phyloP scores from a whole-genome alignment of 2,329 filamentous ascomycete genomes.

The Fusarium lateritium region DNA sequence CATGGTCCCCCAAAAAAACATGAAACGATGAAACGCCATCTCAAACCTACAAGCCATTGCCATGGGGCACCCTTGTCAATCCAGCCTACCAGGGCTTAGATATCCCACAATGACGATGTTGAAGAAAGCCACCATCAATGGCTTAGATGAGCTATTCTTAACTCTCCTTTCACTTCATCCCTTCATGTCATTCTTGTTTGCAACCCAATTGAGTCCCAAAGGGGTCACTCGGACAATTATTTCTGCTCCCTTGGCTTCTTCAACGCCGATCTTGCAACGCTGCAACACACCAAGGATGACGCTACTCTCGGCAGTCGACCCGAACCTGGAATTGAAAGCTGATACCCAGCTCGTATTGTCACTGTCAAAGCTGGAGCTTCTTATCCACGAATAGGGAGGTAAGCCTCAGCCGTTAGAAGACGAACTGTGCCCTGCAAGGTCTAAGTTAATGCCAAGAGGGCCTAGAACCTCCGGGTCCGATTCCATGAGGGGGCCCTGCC shows the following conservation, averaged over 20 bases:
- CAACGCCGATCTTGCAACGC: conserved; percentile 33
- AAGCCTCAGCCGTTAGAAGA: conserved; percentile 8
- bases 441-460: conserved; percentile 35
- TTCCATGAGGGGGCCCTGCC: conserved; percentile 20
- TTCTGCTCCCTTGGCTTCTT: conserved; percentile 1
- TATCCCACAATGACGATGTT: conserved; percentile 18
- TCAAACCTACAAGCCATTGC: conserved; percentile 36
- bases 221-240: conserved; percentile 16
- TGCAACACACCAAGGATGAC: conserved; percentile 18
- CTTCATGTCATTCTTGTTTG: conserved; percentile 7
- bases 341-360: background rate
- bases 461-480: conserved; percentile 31
- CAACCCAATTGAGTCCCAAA: conserved; percentile 31
- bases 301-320: conserved; percentile 42
- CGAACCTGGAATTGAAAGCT: conserved; percentile 1
- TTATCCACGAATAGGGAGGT: conserved; percentile 28
- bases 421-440: background rate
- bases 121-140: conserved; percentile 3
- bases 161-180: conserved; percentile 1
- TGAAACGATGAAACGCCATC: conserved; percentile 41
- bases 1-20: conserved; percentile 1
- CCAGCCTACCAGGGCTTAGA: conserved; percentile 15
- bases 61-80: conserved; percentile 35
- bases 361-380: background rate
- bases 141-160: background rate